phyloP scores from a whole-genome alignment of 768 basidiomycete species.

The Lyophyllum semitale region DNA sequence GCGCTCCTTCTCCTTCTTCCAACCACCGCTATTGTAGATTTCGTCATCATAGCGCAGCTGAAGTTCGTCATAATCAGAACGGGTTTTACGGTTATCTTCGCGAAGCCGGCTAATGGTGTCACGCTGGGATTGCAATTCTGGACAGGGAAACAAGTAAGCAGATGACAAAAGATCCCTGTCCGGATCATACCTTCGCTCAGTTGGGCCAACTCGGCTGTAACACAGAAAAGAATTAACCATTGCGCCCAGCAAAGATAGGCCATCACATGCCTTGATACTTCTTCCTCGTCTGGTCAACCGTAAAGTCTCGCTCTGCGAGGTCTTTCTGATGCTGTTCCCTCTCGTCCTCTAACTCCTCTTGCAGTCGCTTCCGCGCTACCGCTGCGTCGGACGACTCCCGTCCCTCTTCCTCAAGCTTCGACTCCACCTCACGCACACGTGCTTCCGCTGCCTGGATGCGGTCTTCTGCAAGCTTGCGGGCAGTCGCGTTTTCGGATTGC shows the following conservation, averaged over 20 bases:
- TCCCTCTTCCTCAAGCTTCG: slow-evolving; percentile 67
- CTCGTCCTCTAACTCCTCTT: slow-evolving; percentile 78
- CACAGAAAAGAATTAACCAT: neutral
- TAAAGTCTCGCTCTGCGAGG: slow-evolving; percentile 76
- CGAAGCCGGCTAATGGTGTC: slow-evolving; percentile 75
- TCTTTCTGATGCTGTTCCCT: slow-evolving; percentile 80
- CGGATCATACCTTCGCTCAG: slow-evolving; percentile 66
- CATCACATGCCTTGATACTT: slow-evolving; percentile 72
- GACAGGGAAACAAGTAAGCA: slow-evolving; percentile 3
- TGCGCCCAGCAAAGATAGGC: neutral
- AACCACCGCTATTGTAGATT: slow-evolving; percentile 72
- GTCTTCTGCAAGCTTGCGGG: slow-evolving; percentile 54
- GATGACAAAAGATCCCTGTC: neutral
- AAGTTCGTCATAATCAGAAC: slow-evolving; percentile 75
- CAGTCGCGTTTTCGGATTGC: slow-evolving; percentile 49
- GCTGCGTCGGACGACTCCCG: slow-evolving; percentile 67
- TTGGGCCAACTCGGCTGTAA: slow-evolving; percentile 71
- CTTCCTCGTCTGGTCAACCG: slow-evolving; percentile 79
- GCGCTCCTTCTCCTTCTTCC: slow-evolving; percentile 89
- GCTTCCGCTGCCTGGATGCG: slow-evolving; percentile 51
- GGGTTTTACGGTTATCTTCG: slow-evolving; percentile 78
- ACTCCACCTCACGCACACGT: slow-evolving; percentile 59
- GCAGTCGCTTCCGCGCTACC: slow-evolving; percentile 64
- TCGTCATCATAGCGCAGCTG: slow-evolving; percentile 78
- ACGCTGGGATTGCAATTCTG: slow-evolving; percentile 78